Base-by-base conservation (phyloP, 306 rosid species). In the Quercus dentata region DNA sequence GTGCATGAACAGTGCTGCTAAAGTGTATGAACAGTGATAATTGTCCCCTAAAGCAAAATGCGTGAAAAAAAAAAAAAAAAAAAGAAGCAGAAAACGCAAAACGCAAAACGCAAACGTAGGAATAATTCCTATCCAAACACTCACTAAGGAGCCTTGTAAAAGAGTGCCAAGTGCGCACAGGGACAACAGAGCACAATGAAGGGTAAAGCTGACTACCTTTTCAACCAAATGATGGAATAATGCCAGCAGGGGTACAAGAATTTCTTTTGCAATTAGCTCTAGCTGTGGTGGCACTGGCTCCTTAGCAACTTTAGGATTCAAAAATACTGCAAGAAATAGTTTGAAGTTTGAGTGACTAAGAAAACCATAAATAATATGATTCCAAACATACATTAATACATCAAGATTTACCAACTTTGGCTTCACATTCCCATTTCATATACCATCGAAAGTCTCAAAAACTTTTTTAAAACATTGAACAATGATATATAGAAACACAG, bases 211-310 rank as follows among this genome's bases (percentile, higher is more conserved):
- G 31, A 14, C 73, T 72, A 90, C 97, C 91, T 91, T 88, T 78
- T 58, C 83, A 74, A 89, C 91, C 82, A 86, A 84, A 57, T 86
- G 89, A 87, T 91, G 98, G 68, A 94, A 91, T 23, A 89, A 59
- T 81, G 81, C 68, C 72, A 94, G 79, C 87, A 94, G 75, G 20
- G 97, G 94, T 79, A 89, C 92, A 61, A 94, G 91, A 79, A 91
- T 78, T 62, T 86, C 93, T 61, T 79, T 78, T 6, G 97, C 80
- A 85, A 90, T 85, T 73, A 80, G 92, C 83, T 94, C 98, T 76
- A 94, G 88, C 77, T 87, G 95, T 14, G 90, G 86, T 15, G 98
- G 95, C 56, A 90, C 92, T 1, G 97, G 88, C 90, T 94, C 97
- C 85, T 94, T 91, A 4, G 89, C 88, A 77, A 86, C 88, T 81